Conservation (phyloP, 2,329 filamentous ascomycete genomes). For the Huntiella omanensis region DNA sequence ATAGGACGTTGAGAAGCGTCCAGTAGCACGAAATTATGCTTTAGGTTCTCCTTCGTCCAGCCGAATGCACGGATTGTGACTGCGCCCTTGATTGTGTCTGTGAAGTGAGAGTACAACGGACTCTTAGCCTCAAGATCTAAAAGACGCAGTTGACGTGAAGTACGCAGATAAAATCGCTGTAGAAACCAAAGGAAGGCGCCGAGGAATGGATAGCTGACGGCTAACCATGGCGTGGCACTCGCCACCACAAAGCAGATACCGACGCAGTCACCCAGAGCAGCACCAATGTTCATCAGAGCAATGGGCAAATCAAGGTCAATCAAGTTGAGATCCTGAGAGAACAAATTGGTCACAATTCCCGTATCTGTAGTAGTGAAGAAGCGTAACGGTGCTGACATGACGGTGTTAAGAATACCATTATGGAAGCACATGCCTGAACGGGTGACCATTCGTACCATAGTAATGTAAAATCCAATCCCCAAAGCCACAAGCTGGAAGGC, state of each 20-base stretch:
- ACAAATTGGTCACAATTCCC: conserved; percentile 24
- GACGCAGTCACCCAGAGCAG: conserved; percentile 16
- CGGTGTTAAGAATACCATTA: conserved; percentile 17
- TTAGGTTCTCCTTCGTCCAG: conserved; percentile 27
- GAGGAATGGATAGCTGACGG: conserved; percentile 31
- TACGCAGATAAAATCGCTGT: conserved; percentile 39
- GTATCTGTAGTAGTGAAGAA: conserved; percentile 25
- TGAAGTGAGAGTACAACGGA: conserved; percentile 36
- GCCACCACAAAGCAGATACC: conserved; percentile 30
- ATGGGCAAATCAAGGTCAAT: conserved; percentile 23
- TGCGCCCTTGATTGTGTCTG: conserved; percentile 35
- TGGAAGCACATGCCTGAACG: conserved; percentile 19
- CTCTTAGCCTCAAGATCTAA: conserved; percentile 43
- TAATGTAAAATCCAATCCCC: neutral
- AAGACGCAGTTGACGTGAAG: conserved; percentile 39
- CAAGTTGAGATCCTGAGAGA: conserved; percentile 26
- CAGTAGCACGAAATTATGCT: conserved; percentile 27
- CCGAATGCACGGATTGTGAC: conserved; percentile 37
- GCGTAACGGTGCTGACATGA: conserved; percentile 21
- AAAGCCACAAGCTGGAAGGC: conserved; percentile 11
- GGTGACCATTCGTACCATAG: neutral
- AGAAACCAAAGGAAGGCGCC: conserved; percentile 27
- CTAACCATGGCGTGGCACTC: conserved; percentile 23
- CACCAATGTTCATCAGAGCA: conserved; percentile 17
- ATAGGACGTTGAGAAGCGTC: conserved; percentile 36